Base-by-base conservation (phyloP, 108 stramenopile genomes). In the Hondaea fermentalgiana region DNA sequence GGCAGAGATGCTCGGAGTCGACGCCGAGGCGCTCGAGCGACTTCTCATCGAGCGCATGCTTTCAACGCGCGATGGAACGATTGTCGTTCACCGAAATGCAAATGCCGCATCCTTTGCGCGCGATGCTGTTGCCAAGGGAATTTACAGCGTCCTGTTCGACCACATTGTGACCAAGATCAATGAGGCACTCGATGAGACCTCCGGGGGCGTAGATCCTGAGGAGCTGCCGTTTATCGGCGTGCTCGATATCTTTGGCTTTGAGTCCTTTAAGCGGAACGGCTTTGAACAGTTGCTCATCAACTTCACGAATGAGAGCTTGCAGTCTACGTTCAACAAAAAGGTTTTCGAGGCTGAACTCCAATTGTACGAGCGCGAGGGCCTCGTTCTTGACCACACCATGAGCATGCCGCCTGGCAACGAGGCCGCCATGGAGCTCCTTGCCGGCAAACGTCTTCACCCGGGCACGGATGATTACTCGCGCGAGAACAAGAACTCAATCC, bases 161-260 rank as follows among this genome's bases (percentile, higher is more conserved):
- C 28, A 72, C 49, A 42, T 91, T 64, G 91, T 91, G 10, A 4
- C 19, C 21, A 57, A n/a, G 45, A 90, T 91, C 47, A 91, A 91
- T 60, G 4, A 3, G 5, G 35, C 76, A 14, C 87, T 91, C 49
- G 28, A 60, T 10, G 89, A 59, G 5, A 87, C 83, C 8, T 28
- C 43, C 5, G 72, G 28, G 17, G 45, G 49, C 51, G 76, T 47
- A 3, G n/a, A 47, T 17, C 49, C 51, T 2, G 14, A 29, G 16
- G 60, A n/a, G 2, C 43, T 60, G 16, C 60, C 88, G 25, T 98
- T 97, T 57, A 97, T 98, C 83, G 97, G 98, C 88, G 97, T 98
- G 5, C 89, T 98, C 8, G 98, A 98, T 89, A 98, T 98, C 51
- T 99, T 98, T 90, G 98, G 98, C 21, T 99, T 99, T 88, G 98